Conservation (phyloP, 257 asterid genomes). For the Lycium barbarum region DNA sequence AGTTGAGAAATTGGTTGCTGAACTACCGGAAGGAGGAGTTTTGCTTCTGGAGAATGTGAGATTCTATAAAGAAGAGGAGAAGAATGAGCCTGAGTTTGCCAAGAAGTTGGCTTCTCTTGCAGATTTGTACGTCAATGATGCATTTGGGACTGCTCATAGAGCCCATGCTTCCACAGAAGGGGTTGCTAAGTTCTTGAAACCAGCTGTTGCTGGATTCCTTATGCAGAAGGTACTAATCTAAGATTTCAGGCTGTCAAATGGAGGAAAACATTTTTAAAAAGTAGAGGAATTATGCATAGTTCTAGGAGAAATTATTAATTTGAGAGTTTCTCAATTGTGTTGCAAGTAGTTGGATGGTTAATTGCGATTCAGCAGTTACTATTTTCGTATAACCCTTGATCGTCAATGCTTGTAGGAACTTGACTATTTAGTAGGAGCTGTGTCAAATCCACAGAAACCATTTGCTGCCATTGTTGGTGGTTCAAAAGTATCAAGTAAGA, state of each 20-base stretch:
- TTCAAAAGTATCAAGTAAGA: constrained; percentile 78
- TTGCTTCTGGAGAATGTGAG: constrained; percentile 83
- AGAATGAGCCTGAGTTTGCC: constrained; percentile 63
- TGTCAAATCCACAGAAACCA: constrained; percentile 79
- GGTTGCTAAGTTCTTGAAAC: constrained; percentile 57
- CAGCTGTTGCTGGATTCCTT: constrained; percentile 62
- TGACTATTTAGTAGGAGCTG: constrained; percentile 83
- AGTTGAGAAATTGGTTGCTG: constrained; percentile 73
- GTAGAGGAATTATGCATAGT: background rate
- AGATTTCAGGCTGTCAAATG: constrained; percentile 12
- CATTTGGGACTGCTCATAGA: constrained; percentile 86
- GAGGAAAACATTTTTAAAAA: background rate
- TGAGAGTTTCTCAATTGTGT: background rate
- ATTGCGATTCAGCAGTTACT: constrained; percentile 20
- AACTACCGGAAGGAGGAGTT: constrained; percentile 77
- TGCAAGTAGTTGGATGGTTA: background rate
- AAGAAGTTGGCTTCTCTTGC: constrained; percentile 63
- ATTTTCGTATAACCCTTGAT: background rate
- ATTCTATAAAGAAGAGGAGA: constrained; percentile 63
- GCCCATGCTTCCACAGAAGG: constrained; percentile 70
- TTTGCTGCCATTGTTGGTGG: constrained; percentile 94
- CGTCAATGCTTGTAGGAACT: constrained; percentile 62
- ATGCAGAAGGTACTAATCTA: constrained; percentile 52
- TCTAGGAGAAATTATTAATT: background rate
- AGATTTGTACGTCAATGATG: constrained; percentile 74